Evolutionary conservation across 768 basidiomycete genomes (phyloP).

Genomic region (Mycena galopus): DNA sequence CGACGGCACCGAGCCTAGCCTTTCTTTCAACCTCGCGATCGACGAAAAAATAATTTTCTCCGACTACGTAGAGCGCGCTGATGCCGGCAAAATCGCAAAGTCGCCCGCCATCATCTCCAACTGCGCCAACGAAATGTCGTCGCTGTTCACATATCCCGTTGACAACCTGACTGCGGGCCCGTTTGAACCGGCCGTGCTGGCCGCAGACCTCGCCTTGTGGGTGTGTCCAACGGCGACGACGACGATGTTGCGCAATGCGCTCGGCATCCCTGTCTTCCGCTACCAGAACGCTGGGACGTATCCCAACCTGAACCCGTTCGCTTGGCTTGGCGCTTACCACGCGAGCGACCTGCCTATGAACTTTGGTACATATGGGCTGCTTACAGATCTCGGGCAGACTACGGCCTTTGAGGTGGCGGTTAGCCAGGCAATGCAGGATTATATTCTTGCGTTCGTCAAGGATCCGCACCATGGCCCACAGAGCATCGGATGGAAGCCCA

Average conservation of each 20-base stretch:
- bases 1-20: conserved; percentile 22
- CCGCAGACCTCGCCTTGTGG: neutral
- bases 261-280: no score
- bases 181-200: conserved; percentile 8
- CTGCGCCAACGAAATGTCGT: conserved; percentile 21
- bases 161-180: conserved; percentile 24
- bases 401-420: conserved; percentile 28
- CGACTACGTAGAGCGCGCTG: conserved; percentile 22
- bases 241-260: conserved; percentile 20
- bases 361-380: conserved; percentile 39
- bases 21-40: neutral
- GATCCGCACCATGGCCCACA: conserved; percentile 22
- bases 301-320: conserved; percentile 15
- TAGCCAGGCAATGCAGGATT: conserved; percentile 34
- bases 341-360: conserved; percentile 34
- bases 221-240: conserved; percentile 24
- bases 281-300: conserved; percentile 30
- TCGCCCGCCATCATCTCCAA: conserved; percentile 23
- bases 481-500: conserved; percentile 28
- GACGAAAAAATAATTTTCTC: conserved; percentile 25
- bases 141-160: conserved; percentile 19
- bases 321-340: conserved; percentile 36
- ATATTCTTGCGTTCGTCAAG: no score
- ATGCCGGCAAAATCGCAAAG: conserved; percentile 16
- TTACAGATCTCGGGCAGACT: conserved; percentile 3